Conservation (phyloP, 1,284 basidiomycete species). For the Ganoderma sinense region DNA sequence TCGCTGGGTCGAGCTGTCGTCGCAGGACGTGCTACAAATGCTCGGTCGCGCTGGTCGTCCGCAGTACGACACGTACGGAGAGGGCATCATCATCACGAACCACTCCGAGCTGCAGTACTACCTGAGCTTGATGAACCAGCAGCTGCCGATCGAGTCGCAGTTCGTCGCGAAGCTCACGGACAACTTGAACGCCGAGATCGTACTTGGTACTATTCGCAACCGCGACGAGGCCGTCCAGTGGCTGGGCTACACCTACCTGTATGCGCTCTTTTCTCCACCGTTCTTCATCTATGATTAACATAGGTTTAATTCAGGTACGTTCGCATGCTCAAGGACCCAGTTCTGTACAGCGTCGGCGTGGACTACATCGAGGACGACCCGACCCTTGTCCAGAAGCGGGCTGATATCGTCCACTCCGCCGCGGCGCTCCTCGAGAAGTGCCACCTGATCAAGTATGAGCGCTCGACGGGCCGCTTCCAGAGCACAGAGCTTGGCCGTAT, state of each 20-base stretch:
- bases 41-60: constrained; percentile 97
- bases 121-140: constrained; percentile 92
- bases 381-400: constrained; percentile 90
- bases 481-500: constrained; percentile 94
- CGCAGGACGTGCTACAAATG: constrained; percentile 99
- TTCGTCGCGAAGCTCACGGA: constrained; percentile 94
- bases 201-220: constrained; percentile 94
- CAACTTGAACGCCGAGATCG: constrained; percentile 98
- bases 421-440: constrained; percentile 95
- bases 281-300: not conserved
- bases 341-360: constrained; percentile 88
- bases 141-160: constrained; percentile 97
- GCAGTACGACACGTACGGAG: constrained; percentile 97
- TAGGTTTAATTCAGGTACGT: constrained; percentile 70
- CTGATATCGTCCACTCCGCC: constrained; percentile 95
- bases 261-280: constrained; percentile 43
- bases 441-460: constrained; percentile 93
- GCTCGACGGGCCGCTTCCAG: constrained; percentile 88
- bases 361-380: constrained; percentile 93
- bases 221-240: constrained; percentile 98
- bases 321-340: constrained; percentile 94
- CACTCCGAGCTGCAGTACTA: constrained; percentile 98
- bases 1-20: constrained; percentile 95
- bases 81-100: constrained; percentile 99
- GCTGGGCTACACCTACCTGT: constrained; percentile 96